A percentile compares a stretch with the other conserved stretches of the same genome.
Evolutionary conservation across 352 stramenopile genomes (phyloP).

Genomic region (Globisporangium megalacanthum): DNA sequence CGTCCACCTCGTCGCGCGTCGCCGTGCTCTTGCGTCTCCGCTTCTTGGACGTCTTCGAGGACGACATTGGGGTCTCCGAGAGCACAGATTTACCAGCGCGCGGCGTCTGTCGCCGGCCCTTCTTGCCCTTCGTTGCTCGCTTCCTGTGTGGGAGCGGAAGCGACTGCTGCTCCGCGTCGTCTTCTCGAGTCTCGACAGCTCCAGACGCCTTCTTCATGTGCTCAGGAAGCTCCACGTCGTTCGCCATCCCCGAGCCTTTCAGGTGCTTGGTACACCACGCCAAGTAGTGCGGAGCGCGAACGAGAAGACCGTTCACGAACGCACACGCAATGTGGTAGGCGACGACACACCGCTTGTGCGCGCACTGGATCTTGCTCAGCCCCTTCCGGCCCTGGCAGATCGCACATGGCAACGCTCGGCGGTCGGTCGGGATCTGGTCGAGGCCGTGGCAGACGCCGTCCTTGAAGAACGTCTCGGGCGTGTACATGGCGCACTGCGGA

Average conservation of each 20-base stretch:
- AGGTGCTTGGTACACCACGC: constrained; percentile 76
- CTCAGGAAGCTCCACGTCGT: constrained; percentile 56
- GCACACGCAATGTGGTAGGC: constrained; percentile 73
- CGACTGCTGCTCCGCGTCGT: constrained; percentile 13
- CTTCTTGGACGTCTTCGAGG: constrained; percentile 40
- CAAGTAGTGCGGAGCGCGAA: constrained; percentile 55
- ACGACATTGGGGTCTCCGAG: constrained; percentile 25
- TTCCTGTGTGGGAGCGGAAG: constrained; percentile 12
- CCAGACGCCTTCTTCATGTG: constrained; percentile 41
- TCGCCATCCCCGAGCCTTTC: constrained; percentile 58
- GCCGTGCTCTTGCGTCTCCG: constrained; percentile 34
- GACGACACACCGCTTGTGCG: constrained; percentile 50
- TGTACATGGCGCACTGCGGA: constrained; percentile 80
- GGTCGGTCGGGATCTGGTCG: constrained; percentile 42
- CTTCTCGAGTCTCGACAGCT: not conserved
- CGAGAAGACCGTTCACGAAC: constrained; percentile 65
- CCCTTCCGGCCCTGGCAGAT: constrained; percentile 60
- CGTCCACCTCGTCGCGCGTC: constrained; percentile 11
- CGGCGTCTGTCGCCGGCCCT: constrained; percentile 24
- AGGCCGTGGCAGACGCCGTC: constrained; percentile 60
- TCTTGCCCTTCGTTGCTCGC: constrained; percentile 13
- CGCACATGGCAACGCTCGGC: constrained; percentile 41
- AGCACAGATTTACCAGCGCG: constrained; percentile 11
- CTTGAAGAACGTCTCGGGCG: constrained; percentile 79
- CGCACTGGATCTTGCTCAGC: constrained; percentile 81